Evolutionary conservation across 176 grass and related monocot species (phyloP).

Genomic region (Hordeum vulgare): MorexV3_pseudomolecules_assembly NC_058521.1:245405188-245405687

Average conservation of each 20-base stretch:
- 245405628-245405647: conserved; percentile 83
- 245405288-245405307: conserved; percentile 6
- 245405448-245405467: conserved; percentile 76
- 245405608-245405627: conserved; percentile 69
- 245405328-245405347: neutral
- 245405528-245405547: conserved; percentile 17
- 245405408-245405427: conserved; percentile 41
- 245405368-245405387: neutral
- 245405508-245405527: neutral
- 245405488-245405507: conserved; percentile 6
- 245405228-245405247: conserved; percentile 1
- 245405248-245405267: conserved; percentile 2
- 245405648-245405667: conserved; percentile 77
- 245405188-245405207: neutral
- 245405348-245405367: conserved; percentile 3
- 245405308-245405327: neutral
- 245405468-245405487: conserved; percentile 70
- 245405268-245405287: conserved; percentile 4
- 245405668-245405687: conserved; percentile 65
- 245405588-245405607: conserved; percentile 98
- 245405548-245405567: conserved; percentile 26
- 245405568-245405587: conserved; percentile 97
- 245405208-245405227: conserved; percentile 20
- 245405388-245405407: neutral
- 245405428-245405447: conserved; percentile 70